Evolutionary conservation across 2,329 filamentous ascomycete genomes (phyloP), one percentile per base, ranked within the genome.

Genomic region (Sclerotinia sclerotiorum): DNA sequence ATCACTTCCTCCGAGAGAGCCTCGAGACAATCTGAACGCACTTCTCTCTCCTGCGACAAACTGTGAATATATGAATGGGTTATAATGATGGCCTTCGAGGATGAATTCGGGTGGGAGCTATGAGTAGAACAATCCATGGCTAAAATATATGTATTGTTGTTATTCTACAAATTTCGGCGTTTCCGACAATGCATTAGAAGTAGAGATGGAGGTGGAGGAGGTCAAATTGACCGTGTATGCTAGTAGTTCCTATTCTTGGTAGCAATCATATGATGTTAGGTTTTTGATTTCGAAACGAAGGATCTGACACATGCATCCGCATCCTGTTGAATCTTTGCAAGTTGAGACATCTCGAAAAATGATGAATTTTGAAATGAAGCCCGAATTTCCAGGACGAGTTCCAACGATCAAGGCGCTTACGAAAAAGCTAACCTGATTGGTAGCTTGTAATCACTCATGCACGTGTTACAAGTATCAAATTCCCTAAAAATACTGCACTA

Each of bases 181-280:
- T 77, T 73, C 72, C 73, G 70, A 74, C 72, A 70, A 74, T 75
- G 76, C 75, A 77, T 77, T 67, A 76, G 73, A 74, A 72, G 74
- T 73, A 75, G 71, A 77, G 73, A 71, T 69, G 73, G 70, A 55
- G 70, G 70, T 64, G 71, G 69, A 72, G 70, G 72, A 70, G 60
- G 73, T 72, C 72, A 69, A 67, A 70, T 65, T 70, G 72, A 68
- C 73, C 72, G 73, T 77, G 76, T 76, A 77, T 74, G 75, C 71
- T 77, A 77, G 73, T 74, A 73, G 73, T 75, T 74, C 71, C 72
- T 67, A 72, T 73, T 74, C 67, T 71, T 73, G 71, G 71, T 71
- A 75, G 71, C 57, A 72, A 73, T 73, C 70, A 68, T 72, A 72
- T 70, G n/a, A 49, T 69, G 55, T 64, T 69, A 63, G 69, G 51